These are phyloP conservation scores for Coemansia sp. DNA, from an alignment of 192 early-diverging fungal genomes.

Conservation along the genomic window DNA sequence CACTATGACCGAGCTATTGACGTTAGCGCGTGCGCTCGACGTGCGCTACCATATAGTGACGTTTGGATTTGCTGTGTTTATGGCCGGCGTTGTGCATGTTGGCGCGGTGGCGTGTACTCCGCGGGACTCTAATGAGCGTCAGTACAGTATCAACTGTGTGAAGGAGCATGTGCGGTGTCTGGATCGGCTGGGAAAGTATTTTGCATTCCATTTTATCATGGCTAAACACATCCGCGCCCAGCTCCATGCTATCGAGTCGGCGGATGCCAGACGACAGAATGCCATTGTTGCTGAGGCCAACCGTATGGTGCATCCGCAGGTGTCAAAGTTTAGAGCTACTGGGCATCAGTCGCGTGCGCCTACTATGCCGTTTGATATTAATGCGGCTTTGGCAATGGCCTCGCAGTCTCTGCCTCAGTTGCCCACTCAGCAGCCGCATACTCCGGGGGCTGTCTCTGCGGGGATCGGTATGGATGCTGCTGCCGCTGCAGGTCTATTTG, in stretches of 20 bases:
- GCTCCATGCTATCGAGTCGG: slow-evolving; percentile 44
- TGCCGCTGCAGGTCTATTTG: slow-evolving; percentile 14
- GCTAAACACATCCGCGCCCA: slow-evolving; percentile 57
- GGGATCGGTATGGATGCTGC: neutral
- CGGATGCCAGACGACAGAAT: slow-evolving; percentile 12
- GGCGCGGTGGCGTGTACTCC: slow-evolving; percentile 50
- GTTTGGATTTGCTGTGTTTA: slow-evolving; percentile 54
- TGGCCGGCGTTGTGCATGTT: slow-evolving; percentile 57
- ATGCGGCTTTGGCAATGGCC: slow-evolving; percentile 18
- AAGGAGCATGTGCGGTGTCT: slow-evolving; percentile 48
- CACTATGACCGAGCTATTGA: slow-evolving; percentile 54
- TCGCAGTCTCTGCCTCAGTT: neutral
- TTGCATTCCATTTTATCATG: slow-evolving; percentile 58
- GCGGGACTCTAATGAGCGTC: slow-evolving; percentile 44
- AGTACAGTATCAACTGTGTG: slow-evolving; percentile 57
- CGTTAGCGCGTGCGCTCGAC: slow-evolving; percentile 35
- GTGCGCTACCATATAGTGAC: slow-evolving; percentile 56
- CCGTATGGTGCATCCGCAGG: neutral
- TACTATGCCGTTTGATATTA: slow-evolving; percentile 17
- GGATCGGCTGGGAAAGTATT: slow-evolving; percentile 52
- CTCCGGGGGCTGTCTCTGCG: neutral
- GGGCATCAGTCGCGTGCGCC: neutral
- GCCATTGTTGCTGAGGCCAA: slow-evolving; percentile 14
- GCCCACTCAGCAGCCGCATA: slow-evolving; percentile 10
- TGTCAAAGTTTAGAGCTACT: neutral